A percentile compares a stretch with the other conserved stretches of the same genome.
Evolutionary conservation across 2,329 filamentous ascomycete genomes (phyloP).

Genomic region (Fusarium metavorans): DNA sequence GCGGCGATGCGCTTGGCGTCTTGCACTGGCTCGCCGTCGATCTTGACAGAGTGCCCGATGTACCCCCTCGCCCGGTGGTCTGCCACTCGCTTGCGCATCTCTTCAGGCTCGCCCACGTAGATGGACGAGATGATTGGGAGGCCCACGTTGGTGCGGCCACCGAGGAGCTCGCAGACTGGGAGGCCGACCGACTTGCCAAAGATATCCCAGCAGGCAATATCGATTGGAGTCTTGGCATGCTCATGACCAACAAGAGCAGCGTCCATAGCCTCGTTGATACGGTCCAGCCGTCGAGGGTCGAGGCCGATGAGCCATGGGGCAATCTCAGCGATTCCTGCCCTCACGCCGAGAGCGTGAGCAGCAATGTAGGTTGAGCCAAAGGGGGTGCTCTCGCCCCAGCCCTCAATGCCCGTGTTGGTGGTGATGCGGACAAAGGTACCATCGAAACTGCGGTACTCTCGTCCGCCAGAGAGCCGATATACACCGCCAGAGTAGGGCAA

Average conservation of each 20-base stretch:
- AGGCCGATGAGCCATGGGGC: constrained; percentile 27
- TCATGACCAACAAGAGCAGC: constrained; percentile 22
- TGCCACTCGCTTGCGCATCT: constrained; percentile 21
- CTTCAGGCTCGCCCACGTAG: constrained; percentile 25
- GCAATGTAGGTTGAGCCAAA: constrained; percentile 36
- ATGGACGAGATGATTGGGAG: constrained; percentile 38
- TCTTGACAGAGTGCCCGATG: constrained; percentile 31
- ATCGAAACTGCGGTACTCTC: constrained; percentile 32
- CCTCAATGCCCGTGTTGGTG: constrained; percentile 33
- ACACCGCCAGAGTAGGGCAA: constrained; percentile 30
- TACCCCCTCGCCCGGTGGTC: constrained; percentile 27
- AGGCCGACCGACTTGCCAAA: constrained; percentile 33
- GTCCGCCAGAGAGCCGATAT: constrained; percentile 29
- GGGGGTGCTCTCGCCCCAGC: constrained; percentile 38
- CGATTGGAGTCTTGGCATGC: constrained; percentile 33
- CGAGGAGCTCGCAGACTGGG: constrained; percentile 36
- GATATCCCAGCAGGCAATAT: constrained; percentile 38
- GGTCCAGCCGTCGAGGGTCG: constrained; percentile 27
- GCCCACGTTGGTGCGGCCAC: constrained; percentile 22
- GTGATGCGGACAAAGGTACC: constrained; percentile 36
- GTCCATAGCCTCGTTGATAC: constrained; percentile 38
- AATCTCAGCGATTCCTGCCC: constrained; percentile 31
- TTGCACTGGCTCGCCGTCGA: constrained; percentile 20
- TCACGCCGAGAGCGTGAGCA: constrained; percentile 31
- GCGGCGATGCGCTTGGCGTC: constrained; percentile 30